phyloP scores from a whole-genome alignment of 106 monocot genomes.

The Phalaenopsis equestris region DNA sequence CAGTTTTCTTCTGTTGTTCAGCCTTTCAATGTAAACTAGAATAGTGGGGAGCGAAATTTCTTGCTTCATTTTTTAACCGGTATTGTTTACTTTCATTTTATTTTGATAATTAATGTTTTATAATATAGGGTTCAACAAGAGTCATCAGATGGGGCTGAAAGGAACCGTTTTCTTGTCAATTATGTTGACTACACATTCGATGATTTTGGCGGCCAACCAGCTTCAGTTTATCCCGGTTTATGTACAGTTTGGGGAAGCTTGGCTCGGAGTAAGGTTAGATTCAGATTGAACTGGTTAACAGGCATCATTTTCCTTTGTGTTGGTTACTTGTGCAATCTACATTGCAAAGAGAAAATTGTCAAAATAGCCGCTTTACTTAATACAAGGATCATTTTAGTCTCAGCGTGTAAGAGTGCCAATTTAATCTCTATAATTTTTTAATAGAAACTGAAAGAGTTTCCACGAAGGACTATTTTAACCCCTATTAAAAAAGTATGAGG shows the following conservation, averaged over 20 bases:
- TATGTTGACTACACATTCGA: constrained; percentile 99
- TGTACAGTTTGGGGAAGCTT: constrained; percentile 98
- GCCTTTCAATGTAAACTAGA: not conserved
- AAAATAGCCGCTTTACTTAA: too few species aligned
- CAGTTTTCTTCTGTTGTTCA: not conserved
- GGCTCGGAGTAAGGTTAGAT: constrained; percentile 89
- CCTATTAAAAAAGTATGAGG: too few species aligned
- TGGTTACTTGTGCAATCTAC: not conserved
- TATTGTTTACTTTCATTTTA: not conserved
- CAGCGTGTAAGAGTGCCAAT: too few species aligned
- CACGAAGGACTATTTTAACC: too few species aligned
- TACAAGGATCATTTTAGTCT: too few species aligned
- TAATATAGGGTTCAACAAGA: constrained; percentile 89
- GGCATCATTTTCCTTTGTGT: not conserved
- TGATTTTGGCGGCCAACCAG: constrained; percentile 89
- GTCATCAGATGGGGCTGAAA: constrained; percentile 91
- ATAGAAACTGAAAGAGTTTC: too few species aligned
- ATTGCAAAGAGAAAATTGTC: too few species aligned
- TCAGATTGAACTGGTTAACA: not conserved
- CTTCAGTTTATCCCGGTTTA: constrained; percentile 94
- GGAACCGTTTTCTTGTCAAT: constrained; percentile 94
- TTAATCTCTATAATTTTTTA: too few species aligned
- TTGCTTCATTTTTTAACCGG: not conserved
- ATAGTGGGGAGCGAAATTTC: not conserved
- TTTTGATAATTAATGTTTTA: not conserved